Percentiles rank a stretch among this genome's conserved stretches.
Conservation (phyloP, 2,329 filamentous ascomycete species). For the Hypoxylon sp. region DNA sequence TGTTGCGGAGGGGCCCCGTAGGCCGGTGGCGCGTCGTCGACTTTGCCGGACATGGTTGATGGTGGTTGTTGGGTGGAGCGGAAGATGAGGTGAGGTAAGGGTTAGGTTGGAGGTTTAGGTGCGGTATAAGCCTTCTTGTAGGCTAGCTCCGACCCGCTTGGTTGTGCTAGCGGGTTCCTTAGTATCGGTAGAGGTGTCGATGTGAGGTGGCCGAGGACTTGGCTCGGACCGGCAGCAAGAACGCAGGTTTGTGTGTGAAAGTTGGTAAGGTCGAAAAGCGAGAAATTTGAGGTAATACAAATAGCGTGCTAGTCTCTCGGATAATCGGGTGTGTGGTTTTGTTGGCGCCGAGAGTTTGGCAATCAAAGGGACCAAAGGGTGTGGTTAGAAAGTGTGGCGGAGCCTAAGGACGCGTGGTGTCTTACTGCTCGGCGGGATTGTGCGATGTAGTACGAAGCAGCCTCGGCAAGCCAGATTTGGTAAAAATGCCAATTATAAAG, state of each 20-base stretch:
- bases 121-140: neutral
- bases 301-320: conserved; percentile 26
- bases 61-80: conserved; percentile 10
- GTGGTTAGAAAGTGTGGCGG: conserved; percentile 28
- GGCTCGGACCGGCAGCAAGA: neutral
- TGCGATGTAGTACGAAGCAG: conserved; percentile 1
- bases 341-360: conserved; percentile 36
- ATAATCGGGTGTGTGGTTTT: conserved; percentile 28
- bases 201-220: neutral
- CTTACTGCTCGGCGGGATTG: conserved; percentile 17
- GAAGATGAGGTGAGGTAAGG: conserved; percentile 1
- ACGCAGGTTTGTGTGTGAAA: neutral
- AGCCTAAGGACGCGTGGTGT: conserved; percentile 34
- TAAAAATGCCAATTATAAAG: conserved; percentile 3
- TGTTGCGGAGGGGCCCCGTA: conserved; percentile 63
- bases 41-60: conserved; percentile 62
- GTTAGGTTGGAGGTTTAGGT: neutral
- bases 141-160: conserved; percentile 5
- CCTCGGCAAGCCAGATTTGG: conserved; percentile 19
- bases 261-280: neutral
- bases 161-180: neutral
- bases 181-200: neutral
- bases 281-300: conserved; percentile 28
- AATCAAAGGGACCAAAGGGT: conserved; percentile 11
- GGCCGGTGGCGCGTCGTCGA: conserved; percentile 64